Evolutionary conservation across 2,329 filamentous ascomycete genomes (phyloP), one percentile per base, ranked within the genome.

Genomic region (Diaporthe caulivora): DNA sequence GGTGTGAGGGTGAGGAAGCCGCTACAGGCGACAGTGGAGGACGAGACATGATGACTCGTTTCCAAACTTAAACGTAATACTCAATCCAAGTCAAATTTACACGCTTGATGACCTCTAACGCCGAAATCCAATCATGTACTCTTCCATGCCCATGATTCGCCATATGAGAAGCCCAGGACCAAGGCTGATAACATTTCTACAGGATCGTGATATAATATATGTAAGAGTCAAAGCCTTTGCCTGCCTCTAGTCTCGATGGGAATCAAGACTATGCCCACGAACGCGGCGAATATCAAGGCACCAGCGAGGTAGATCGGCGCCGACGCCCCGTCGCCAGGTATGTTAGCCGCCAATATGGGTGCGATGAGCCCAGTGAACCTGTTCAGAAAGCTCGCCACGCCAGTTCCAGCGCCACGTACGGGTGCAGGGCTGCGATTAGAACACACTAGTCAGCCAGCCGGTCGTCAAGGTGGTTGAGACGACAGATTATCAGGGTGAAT

Each of bases 301-400:
- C 86, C 90, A 42, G 88, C 88, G 74, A 92, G 82, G 76, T 89
- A 91, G 24, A 92, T 87, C 4, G 90, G 90, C 44, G 85, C 83
- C 55, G 86, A 89, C 18, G 88, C 86, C 11, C 90, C 89, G 74
- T 91, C 87, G 1, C 89, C 89, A 0, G 89, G 89, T 47, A 89
- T 81, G 24, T 84, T 91, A 0, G 90, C 89, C 2, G 93, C 93
- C 34, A 95, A 84, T 15, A 95, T 85, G 0, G 93, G 93, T 0
- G 93, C 93, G 77, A 91, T 85, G 15, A 95, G 84, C 7, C 93
- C 93, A 7, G 89, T 89, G 53, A 92, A 79, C 49, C 93, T 86
- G 80, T 94, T 95, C 74, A 94, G 81, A 79, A 93, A 93, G 79
- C 90, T 93, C 29, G 91, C 90, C 62, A 95, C 92, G 54, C 93